Conservation (phyloP, 805 yeast genomes). For the Yamadazyma akitaensis region DNA sequence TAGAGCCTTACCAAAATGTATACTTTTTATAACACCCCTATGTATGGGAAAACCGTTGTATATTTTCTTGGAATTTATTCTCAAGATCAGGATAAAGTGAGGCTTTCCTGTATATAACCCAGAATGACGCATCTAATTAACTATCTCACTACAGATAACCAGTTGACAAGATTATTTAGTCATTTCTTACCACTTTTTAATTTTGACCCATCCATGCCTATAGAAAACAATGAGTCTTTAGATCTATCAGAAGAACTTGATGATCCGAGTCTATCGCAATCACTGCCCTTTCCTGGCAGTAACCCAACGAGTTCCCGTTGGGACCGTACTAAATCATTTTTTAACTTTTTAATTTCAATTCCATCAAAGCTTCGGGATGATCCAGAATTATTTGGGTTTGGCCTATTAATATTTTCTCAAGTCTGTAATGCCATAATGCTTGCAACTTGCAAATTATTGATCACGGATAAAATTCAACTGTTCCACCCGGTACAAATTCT, state of each 20-base stretch:
- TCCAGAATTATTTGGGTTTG: slow-evolving; percentile 42
- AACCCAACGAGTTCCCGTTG: neutral
- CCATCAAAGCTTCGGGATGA: neutral
- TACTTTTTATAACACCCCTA: neutral
- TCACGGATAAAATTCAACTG: slow-evolving; percentile 57
- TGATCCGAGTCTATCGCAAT: slow-evolving; percentile 1
- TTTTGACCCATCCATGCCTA: neutral
- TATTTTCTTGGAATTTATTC: too few relatives aligned
- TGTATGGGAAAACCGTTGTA: too few relatives aligned
- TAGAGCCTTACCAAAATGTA: neutral
- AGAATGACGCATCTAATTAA: neutral
- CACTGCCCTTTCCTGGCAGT: neutral
- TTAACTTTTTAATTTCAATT: neutral
- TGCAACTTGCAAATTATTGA: slow-evolving; percentile 69
- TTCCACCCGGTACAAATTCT: slow-evolving; percentile 78
- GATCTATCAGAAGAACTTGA: neutral
- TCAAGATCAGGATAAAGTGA: too few relatives aligned
- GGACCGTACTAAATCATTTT: neutral
- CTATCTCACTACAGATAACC: neutral
- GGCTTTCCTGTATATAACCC: too few relatives aligned
- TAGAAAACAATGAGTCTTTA: neutral
- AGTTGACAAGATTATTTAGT: neutral
- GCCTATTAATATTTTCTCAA: slow-evolving; percentile 58
- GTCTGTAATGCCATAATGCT: slow-evolving; percentile 77
- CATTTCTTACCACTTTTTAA: neutral